Percentiles rank a stretch among this genome's conserved stretches.
Conservation (phyloP, 108 stramenopile species). For the Cyclotella distinguenda region DNA sequence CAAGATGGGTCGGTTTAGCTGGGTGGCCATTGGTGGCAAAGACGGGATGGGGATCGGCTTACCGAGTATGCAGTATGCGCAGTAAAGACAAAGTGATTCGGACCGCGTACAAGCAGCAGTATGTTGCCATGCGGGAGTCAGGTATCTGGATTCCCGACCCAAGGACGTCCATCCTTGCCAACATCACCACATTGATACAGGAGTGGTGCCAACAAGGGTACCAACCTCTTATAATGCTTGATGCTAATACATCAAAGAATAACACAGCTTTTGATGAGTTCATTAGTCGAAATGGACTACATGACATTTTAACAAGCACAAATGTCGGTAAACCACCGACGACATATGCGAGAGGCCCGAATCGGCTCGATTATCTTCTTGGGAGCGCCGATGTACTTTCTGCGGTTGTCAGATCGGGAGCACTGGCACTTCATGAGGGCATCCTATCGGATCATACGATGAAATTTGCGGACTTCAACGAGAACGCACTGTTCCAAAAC, state of each 20-base stretch:
- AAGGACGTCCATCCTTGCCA: not conserved
- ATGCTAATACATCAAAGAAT: not conserved
- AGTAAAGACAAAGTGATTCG: too few relatives aligned
- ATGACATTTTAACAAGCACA: not conserved
- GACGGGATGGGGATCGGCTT: too few relatives aligned
- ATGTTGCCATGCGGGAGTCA: not conserved
- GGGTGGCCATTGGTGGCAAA: too few relatives aligned
- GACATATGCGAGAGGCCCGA: not conserved
- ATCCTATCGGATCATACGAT: not conserved
- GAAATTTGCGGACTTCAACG: not conserved
- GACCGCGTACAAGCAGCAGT: not conserved
- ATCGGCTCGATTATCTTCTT: conserved; percentile 2
- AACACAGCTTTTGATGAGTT: not conserved
- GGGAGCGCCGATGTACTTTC: not conserved
- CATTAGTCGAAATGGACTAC: not conserved
- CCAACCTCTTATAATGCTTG: not conserved
- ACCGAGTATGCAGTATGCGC: too few relatives aligned
- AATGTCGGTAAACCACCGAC: not conserved
- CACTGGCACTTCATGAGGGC: not conserved
- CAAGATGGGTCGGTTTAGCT: too few relatives aligned
- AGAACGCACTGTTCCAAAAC: not conserved
- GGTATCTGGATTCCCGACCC: conserved; percentile 4
- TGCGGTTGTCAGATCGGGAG: not conserved
- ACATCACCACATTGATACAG: not conserved
- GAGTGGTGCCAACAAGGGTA: not conserved